Conservation (phyloP, 2,329 filamentous ascomycete genomes). For the Aspergillus ustus region DNA sequence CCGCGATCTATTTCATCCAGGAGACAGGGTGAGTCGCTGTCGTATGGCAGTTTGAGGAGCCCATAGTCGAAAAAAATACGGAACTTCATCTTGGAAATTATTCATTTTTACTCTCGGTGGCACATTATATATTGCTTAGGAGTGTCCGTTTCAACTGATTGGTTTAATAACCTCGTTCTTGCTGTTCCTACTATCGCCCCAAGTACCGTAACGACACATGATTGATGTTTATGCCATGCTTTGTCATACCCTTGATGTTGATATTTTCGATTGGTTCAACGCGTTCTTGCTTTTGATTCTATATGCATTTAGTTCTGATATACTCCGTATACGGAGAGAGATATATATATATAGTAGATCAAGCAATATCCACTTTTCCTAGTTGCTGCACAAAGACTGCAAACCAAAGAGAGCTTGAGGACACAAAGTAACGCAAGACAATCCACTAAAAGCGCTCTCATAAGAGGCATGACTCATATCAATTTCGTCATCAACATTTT, state of each 20-base stretch:
- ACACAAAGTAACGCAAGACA: not conserved
- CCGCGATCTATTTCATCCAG: not conserved
- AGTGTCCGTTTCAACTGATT: not conserved
- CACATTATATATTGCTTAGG: not conserved
- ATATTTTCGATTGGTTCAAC: not conserved
- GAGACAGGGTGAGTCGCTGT: not conserved
- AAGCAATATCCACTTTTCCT: not conserved
- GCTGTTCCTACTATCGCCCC: not conserved
- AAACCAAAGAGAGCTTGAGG: not conserved
- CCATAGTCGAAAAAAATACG: not conserved
- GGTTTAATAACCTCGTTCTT: not conserved
- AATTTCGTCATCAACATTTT: not conserved
- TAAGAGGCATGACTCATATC: conserved; percentile 16
- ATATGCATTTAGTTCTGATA: not conserved
- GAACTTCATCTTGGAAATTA: not conserved
- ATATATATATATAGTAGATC: not conserved
- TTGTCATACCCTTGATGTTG: not conserved
- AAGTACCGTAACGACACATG: not conserved
- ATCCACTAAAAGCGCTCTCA: conserved; percentile 3
- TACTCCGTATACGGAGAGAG: not conserved
- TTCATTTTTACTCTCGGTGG: not conserved
- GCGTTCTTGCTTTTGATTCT: not conserved
- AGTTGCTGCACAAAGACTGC: not conserved
- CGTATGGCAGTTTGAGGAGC: conserved; percentile 12
- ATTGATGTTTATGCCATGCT: not conserved